Base-by-base conservation (phyloP, 1,284 basidiomycete species). In the Stygiomarasmius scandens region DNA sequence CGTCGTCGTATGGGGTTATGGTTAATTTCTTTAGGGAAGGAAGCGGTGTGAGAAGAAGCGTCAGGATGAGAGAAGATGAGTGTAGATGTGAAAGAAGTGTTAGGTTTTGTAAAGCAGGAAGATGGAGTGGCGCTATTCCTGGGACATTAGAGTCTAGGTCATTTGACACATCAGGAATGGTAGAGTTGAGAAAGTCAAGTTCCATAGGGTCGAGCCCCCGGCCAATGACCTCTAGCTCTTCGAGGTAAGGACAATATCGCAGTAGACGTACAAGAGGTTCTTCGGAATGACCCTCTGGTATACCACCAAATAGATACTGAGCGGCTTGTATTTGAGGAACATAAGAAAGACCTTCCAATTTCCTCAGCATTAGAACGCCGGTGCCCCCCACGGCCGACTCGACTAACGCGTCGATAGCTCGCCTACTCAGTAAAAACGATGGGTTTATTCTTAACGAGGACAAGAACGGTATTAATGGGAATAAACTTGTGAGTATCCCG, bases 1-100 rank as follows among this genome's bases (percentile, higher is more conserved):
- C 65, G 61, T 89, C 87, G 57, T 87, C 80, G 67, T 87, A 92
- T 2, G 89, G 86, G 0, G 90, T 91, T 47, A 95, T 69, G n/a
- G 83, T 84, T 20, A 95, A 74, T 62, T 85, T 85, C n/a, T 70
- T 76, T 36, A 95, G 74, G 1, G 77, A 71, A 0, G 91, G 92
- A 2, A 95, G 82, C 0, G 82, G 69, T 0, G 88, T 81, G 27
- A 76, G 68, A 10, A 89, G 73, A 20, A 95, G 76, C 2, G 82
- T 76, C 24, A 80, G 71, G 64, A 93, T 76, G 24, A 92, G 74
- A 14, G 84, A 80, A 1, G 89, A 89, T 1, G 77, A 79, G 38
- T 86, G 84, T 69, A 90, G 19, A 8, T 46, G 83, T 4, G 86
- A 87, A 19, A 91, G 73, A 11, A 94, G 67, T 12, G 83, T 81